Base-by-base conservation (phyloP, 176 grass and related monocot genomes). In the Coix lacrymajobi region DNA sequence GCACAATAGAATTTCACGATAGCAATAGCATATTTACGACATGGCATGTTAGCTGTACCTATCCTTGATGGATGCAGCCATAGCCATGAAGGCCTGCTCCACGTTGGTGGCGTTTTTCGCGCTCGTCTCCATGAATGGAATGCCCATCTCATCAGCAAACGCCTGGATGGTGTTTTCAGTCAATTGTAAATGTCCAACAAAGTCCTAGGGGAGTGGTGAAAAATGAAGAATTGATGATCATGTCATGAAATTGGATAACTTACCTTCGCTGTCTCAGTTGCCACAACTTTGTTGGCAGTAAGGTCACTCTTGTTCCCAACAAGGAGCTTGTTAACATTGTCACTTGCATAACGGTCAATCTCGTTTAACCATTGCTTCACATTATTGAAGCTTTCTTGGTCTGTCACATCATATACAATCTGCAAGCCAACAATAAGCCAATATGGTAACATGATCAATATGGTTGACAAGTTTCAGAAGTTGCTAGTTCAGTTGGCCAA, bases 381-480 rank as follows among this genome's bases (percentile, higher is more conserved):
- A 80, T 97, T 93, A 73, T 93, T 97, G 86, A 97, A 97, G 66
- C 91, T 97, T 46, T 97, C 94, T 67, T 93, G 91, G 74, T 93
- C 91, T 11, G 91, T 97, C 70, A 93, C 87, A 0, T 93, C 94
- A 71, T 97, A 93, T 8, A 93, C 94, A 64, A 97, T 91, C 94
- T 97, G 69, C 65, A 33, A 72, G 38, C 15, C 3, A 36, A 25
- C 43, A 34, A 71, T 14, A 48, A 33, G 30, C 8, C n/a, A 39
- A 10, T 19, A 44, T 60, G 36, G 32, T 57, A n/a, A 32, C 28
- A 33, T 20, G 14, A 38, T 38, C 19, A 29, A 41, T 15, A 24
- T 29, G 38, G 43, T 32, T 56, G 46, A 62, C 9, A 62, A 17
- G 15, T 38, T 69, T 43, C 7, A 24, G 56, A 75, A 45, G 70